A percentile compares a stretch with the other conserved stretches of the same genome.
Conservation (phyloP, 2,329 filamentous ascomycete genomes). For the Trichoderma citrinoviride region DNA sequence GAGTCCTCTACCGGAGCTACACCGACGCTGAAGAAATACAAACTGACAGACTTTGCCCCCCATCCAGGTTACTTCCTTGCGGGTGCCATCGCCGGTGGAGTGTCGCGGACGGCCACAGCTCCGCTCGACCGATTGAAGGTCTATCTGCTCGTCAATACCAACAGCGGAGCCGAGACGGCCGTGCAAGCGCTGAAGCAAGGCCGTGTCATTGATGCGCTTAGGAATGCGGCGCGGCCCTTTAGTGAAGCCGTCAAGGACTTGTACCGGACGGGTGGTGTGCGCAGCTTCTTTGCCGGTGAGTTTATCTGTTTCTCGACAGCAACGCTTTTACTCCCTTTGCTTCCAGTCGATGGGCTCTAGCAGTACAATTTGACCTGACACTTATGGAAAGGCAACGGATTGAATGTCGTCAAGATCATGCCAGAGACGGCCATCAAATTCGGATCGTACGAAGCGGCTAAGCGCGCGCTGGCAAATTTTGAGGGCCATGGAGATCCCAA, state of each 20-base stretch:
- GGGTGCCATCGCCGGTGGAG: slow-evolving; percentile 88
- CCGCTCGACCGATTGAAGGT: slow-evolving; percentile 97
- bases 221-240: slow-evolving; percentile 67
- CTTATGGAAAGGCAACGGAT: slow-evolving; percentile 69
- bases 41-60: slow-evolving; percentile 68
- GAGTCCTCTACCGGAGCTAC: slow-evolving; percentile 36
- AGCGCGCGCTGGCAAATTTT: slow-evolving; percentile 77
- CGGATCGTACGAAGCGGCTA: slow-evolving; percentile 93
- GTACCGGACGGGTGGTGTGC: slow-evolving; percentile 80
- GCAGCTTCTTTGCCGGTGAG: slow-evolving; percentile 89
- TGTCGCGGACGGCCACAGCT: slow-evolving; percentile 92
- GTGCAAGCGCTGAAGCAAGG: slow-evolving; percentile 68
- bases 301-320: neutral
- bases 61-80: slow-evolving; percentile 97
- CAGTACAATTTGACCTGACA: neutral
- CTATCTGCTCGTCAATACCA: slow-evolving; percentile 90
- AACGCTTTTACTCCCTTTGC: neutral
- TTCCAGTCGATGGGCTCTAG: neutral
- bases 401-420: slow-evolving; percentile 98
- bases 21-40: slow-evolving; percentile 43
- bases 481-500: slow-evolving; percentile 85
- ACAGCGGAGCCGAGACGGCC: slow-evolving; percentile 48
- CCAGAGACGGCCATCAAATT: slow-evolving; percentile 98
- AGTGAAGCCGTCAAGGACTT: slow-evolving; percentile 71
- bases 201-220: slow-evolving; percentile 60